These are phyloP conservation scores for Naganishia randhawae DNA, from an alignment of 768 basidiomycete species.

Conservation along the genomic window DNA sequence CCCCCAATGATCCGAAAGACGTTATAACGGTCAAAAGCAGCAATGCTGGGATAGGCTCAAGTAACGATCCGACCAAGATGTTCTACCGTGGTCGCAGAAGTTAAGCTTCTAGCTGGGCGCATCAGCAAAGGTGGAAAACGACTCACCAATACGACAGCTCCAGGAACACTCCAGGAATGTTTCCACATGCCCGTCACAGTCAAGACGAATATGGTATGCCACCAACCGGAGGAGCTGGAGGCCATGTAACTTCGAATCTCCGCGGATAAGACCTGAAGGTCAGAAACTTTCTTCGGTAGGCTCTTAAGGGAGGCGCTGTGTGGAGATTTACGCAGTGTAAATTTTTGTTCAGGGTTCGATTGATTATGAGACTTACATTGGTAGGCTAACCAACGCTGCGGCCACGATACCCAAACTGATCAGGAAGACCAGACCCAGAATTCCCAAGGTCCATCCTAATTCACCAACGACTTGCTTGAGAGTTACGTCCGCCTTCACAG, in stretches of 20 bases:
- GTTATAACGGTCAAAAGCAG: slow-evolving; percentile 77
- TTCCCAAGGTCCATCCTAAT: slow-evolving; percentile 44
- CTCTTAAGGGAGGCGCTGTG: slow-evolving; percentile 43
- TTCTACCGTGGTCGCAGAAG: slow-evolving; percentile 57
- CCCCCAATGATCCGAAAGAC: slow-evolving; percentile 75
- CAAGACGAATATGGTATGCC: slow-evolving; percentile 76
- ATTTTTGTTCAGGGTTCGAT: background rate
- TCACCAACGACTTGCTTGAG: slow-evolving; percentile 36
- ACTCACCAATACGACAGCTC: slow-evolving; percentile 71
- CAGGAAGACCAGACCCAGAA: slow-evolving; percentile 39
- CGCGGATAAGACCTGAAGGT: slow-evolving; percentile 46
- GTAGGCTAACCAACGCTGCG: slow-evolving; percentile 42
- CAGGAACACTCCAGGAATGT: slow-evolving; percentile 95
- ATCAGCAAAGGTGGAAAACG: slow-evolving; percentile 44
- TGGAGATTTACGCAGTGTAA: background rate
- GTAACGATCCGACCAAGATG: slow-evolving; percentile 79
- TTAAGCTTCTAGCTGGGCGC: slow-evolving; percentile 31
- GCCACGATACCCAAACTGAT: slow-evolving; percentile 39
- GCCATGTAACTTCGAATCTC: slow-evolving; percentile 48
- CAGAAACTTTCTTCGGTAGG: slow-evolving; percentile 44
- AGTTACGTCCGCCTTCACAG: slow-evolving; percentile 24
- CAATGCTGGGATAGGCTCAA: slow-evolving; percentile 77
- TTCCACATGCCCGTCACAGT: slow-evolving; percentile 86
- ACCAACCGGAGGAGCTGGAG: slow-evolving; percentile 43
- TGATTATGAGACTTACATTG: slow-evolving; percentile 40